Evolutionary conservation across 805 yeast species (phyloP), one percentile per base, ranked within the genome.

Genomic region (Metschnikowia gelsemii): DNA sequence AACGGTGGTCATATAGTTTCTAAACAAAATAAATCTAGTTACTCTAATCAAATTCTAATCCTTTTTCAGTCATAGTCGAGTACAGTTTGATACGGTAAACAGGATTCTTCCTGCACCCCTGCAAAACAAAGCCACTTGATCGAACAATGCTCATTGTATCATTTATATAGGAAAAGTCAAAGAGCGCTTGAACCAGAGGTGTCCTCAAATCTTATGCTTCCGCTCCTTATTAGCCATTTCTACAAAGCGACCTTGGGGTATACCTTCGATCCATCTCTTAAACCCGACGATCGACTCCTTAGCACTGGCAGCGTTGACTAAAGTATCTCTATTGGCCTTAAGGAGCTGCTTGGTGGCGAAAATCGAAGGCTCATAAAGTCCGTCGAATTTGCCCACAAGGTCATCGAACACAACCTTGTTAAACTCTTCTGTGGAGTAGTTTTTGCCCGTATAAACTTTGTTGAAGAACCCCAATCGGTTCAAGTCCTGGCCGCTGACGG

Each of bases 221-320:
- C 79, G 70, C 42, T 73, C 67, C 58, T 77, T 81, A 35, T 61
- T 60, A 28, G 79, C 70, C 54, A 87, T 60, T 52, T 72, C 71
- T 26, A 62, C 62, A 58, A 87, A 87, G 35, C 88, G 76, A 13
- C 43, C 42, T 60, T 85, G 93, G 0, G 96, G 96, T 43, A 75
- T 71, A 29, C 91, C 90, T 38, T 73, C 66, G 29, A 82, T 65
- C 85, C 93, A 88, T 54, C 77, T 77, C 39, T 72, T 70, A 44
- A 86, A 71, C 1, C 95, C 96, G 40, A 72, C 68, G 55, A 80
- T 71, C 17, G 80, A 80, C 63, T 88, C 96, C 46, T 72, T 71
- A 5, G 85, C 68, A 50, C 79, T 80, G 25, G 82, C 77, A 29
- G 73, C 58, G 51, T 76, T 70, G 59, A 50, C 60, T 47, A 75